These are phyloP conservation scores for Clonostachys chloroleuca DNA, from an alignment of 2,329 filamentous ascomycete genomes.

Conservation along the genomic window DNA sequence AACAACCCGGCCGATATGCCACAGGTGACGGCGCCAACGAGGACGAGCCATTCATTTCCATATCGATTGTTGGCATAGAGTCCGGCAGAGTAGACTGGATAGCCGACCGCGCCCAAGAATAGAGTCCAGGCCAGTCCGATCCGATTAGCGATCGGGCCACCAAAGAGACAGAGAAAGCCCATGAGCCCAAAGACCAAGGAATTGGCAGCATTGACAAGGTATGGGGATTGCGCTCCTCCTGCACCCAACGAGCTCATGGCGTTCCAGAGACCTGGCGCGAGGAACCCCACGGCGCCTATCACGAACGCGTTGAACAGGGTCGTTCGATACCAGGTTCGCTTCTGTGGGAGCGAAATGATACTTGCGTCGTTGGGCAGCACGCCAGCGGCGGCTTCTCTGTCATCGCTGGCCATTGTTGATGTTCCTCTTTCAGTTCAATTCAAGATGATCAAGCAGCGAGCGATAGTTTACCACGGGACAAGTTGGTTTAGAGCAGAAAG, in stretches of 20 bases:
- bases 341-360: too few relatives aligned
- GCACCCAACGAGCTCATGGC: constrained; percentile 4
- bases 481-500: too few relatives aligned
- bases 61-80: constrained; percentile 42
- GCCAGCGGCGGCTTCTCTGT: too few relatives aligned
- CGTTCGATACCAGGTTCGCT: constrained; percentile 12
- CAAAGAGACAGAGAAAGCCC: constrained; percentile 47
- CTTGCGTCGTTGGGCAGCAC: too few relatives aligned
- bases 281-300: constrained; percentile 42
- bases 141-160: constrained; percentile 14
- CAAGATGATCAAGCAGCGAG: too few relatives aligned
- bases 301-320: constrained; percentile 22
- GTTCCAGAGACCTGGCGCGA: constrained; percentile 37
- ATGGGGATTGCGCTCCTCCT: constrained; percentile 5
- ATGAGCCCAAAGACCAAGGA: constrained; percentile 42
- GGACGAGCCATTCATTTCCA: constrained; percentile 31
- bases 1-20: constrained; percentile 25
- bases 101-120: constrained; percentile 36
- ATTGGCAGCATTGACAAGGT: constrained; percentile 49
- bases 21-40: constrained; percentile 30
- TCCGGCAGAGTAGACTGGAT: constrained; percentile 36
- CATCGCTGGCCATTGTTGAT: too few relatives aligned
- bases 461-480: too few relatives aligned
- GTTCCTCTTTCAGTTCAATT: too few relatives aligned
- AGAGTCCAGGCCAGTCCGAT: constrained; percentile 21